Percentiles rank a stretch among this genome's conserved stretches.
Conservation (phyloP, 352 stramenopile genomes). For the Phytophthora parvispora region DNA sequence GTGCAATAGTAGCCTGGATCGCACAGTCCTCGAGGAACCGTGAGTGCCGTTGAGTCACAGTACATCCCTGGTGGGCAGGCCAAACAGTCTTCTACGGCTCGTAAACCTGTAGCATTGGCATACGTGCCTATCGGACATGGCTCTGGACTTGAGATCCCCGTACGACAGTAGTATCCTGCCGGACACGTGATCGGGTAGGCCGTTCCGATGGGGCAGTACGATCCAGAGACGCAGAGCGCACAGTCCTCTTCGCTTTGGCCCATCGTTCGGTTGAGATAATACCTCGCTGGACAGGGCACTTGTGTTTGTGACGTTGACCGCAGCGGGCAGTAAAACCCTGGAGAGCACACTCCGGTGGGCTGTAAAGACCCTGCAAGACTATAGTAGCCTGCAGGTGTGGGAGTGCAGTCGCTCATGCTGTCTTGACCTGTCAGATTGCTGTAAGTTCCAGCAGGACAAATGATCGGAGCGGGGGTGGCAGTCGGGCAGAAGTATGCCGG, state of each 20-base stretch:
- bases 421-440: conserved; percentile 88
- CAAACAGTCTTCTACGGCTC: conserved; percentile 87
- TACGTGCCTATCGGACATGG: conserved; percentile 94
- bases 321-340: conserved; percentile 90
- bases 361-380: conserved; percentile 70
- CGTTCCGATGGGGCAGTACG: conserved; percentile 74
- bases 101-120: conserved; percentile 79
- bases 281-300: conserved; percentile 80
- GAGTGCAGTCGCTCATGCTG: conserved; percentile 74
- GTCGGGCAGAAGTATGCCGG: conserved; percentile 84
- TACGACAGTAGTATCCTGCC: conserved; percentile 90
- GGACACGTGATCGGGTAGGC: conserved; percentile 78
- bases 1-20: conserved; percentile 94
- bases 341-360: conserved; percentile 65
- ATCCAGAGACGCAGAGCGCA: conserved; percentile 71
- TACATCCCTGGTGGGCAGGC: conserved; percentile 92
- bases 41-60: conserved; percentile 90
- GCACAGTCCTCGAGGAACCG: conserved; percentile 78
- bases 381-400: conserved; percentile 76
- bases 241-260: conserved; percentile 81
- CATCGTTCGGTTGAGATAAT: conserved; percentile 76
- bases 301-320: conserved; percentile 76
- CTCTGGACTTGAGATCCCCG: conserved; percentile 74
- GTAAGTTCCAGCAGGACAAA: conserved; percentile 89
- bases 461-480: conserved; percentile 66